Conservation (phyloP, 164 flowering plant genomes). For the Amborella trichopoda region DNA sequence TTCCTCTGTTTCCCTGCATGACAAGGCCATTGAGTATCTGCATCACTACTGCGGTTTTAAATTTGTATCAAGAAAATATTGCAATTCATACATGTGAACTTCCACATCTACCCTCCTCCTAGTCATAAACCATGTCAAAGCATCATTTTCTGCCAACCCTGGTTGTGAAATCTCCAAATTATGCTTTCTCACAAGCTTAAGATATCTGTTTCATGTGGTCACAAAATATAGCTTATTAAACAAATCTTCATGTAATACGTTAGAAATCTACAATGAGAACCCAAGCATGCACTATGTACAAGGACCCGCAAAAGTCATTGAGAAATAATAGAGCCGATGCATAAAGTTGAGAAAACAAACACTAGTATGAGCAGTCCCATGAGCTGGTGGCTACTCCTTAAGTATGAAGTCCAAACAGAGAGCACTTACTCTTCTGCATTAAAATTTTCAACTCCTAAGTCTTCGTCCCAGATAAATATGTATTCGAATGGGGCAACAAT, state of each 20-base stretch:
- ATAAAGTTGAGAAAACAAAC: not conserved
- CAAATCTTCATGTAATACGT: not conserved
- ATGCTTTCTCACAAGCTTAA: slow-evolving; percentile 11
- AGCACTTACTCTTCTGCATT: slow-evolving; percentile 16
- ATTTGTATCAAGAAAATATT: too few relatives aligned
- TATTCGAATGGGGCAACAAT: slow-evolving; percentile 15
- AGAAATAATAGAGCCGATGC: not conserved
- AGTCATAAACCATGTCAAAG: slow-evolving; percentile 13
- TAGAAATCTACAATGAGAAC: not conserved
- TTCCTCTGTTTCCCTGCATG: slow-evolving; percentile 12
- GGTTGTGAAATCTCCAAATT: slow-evolving; percentile 20
- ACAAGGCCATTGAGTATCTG: too few relatives aligned
- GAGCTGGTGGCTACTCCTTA: too few relatives aligned
- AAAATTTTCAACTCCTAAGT: slow-evolving; percentile 12
- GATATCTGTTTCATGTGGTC: slow-evolving; percentile 9
- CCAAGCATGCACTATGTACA: not conserved
- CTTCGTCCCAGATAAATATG: slow-evolving; percentile 10
- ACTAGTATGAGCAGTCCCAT: not conserved
- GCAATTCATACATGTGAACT: slow-evolving; percentile 13
- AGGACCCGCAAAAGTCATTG: not conserved
- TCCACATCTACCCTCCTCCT: slow-evolving; percentile 12
- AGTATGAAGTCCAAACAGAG: too few relatives aligned
- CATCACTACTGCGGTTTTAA: too few relatives aligned
- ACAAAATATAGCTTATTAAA: too few relatives aligned
- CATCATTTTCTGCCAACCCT: slow-evolving; percentile 8